Conservation (phyloP, 2,329 filamentous ascomycete species). For the Clonostachys chloroleuca region DNA sequence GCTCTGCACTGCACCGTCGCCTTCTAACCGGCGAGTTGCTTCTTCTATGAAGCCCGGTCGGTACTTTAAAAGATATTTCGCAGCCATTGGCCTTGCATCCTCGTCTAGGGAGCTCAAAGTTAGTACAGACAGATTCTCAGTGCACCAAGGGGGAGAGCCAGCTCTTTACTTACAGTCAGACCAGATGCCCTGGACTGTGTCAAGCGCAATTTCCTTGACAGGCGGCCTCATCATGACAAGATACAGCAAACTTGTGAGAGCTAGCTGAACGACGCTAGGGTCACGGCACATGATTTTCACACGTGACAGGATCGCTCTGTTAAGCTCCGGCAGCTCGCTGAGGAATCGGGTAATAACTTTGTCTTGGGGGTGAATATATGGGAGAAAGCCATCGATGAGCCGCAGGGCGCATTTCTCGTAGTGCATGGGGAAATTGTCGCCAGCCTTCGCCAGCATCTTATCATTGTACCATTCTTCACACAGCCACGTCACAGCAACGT, state of each 20-base stretch:
- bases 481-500: constrained; percentile 88
- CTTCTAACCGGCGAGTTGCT: constrained; percentile 8
- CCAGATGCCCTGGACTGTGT: constrained; percentile 65
- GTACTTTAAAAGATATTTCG: constrained; percentile 59
- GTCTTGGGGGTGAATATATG: constrained; percentile 87
- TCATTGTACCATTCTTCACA: constrained; percentile 99
- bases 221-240: constrained; percentile 65
- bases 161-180: constrained; percentile 50
- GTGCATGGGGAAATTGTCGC: constrained; percentile 49
- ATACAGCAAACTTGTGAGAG: constrained; percentile 61
- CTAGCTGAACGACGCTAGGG: constrained; percentile 59
- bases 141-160: not conserved
- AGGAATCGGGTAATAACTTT: constrained; percentile 87
- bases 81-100: constrained; percentile 57
- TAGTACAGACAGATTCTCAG: not conserved
- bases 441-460: constrained; percentile 38
- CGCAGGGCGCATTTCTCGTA: constrained; percentile 78
- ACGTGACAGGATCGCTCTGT: constrained; percentile 63
- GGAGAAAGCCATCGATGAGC: constrained; percentile 83
- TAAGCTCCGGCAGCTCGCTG: constrained; percentile 84
- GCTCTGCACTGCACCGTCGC: not conserved
- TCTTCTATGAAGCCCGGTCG: constrained; percentile 45
- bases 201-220: constrained; percentile 56
- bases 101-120: constrained; percentile 37
- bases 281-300: constrained; percentile 66